phyloP scores from a whole-genome alignment of 306 rosid genomes.

The Cucurbita pepo region DNA sequence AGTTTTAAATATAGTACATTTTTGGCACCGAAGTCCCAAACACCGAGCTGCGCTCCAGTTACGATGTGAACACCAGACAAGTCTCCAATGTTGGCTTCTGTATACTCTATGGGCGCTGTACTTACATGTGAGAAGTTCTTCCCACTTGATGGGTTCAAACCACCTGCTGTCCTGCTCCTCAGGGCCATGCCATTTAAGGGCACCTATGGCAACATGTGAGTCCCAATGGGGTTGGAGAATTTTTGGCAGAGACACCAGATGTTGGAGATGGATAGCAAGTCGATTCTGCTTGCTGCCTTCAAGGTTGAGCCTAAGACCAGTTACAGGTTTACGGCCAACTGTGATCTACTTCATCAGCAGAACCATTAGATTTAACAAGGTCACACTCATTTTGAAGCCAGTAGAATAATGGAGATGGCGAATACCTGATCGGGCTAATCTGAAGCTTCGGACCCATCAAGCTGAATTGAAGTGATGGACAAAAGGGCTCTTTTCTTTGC shows the following conservation, averaged over 20 bases:
- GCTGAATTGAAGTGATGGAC: slow-evolving; percentile 79
- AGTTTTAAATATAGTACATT: slow-evolving; percentile 87
- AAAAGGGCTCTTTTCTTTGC: slow-evolving; percentile 89
- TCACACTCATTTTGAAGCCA: background rate
- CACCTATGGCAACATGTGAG: slow-evolving; percentile 81
- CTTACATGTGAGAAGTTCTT: slow-evolving; percentile 98
- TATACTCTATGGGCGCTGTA: slow-evolving; percentile 87
- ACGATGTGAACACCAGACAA: slow-evolving; percentile 93
- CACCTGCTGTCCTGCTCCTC: slow-evolving; percentile 99
- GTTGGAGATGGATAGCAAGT: slow-evolving; percentile 81
- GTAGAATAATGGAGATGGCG: slow-evolving; percentile 6
- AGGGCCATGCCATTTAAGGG: slow-evolving; percentile 96
- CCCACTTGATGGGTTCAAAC: slow-evolving; percentile 99
- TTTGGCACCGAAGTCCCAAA: slow-evolving; percentile 94
- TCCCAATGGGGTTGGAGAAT: slow-evolving; percentile 95
- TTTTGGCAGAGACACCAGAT: slow-evolving; percentile 84
- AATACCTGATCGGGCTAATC: slow-evolving; percentile 86
- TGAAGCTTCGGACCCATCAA: slow-evolving; percentile 96
- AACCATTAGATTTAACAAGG: background rate
- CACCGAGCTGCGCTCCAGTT: slow-evolving; percentile 96
- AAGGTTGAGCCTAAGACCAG: slow-evolving; percentile 79
- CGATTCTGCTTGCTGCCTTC: slow-evolving; percentile 87
- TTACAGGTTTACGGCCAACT: slow-evolving; percentile 93
- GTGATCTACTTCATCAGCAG: slow-evolving; percentile 29
- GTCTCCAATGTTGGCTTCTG: slow-evolving; percentile 83